Evolutionary conservation across 768 basidiomycete genomes (phyloP).

Genomic region (Trametes cingulata): DNA sequence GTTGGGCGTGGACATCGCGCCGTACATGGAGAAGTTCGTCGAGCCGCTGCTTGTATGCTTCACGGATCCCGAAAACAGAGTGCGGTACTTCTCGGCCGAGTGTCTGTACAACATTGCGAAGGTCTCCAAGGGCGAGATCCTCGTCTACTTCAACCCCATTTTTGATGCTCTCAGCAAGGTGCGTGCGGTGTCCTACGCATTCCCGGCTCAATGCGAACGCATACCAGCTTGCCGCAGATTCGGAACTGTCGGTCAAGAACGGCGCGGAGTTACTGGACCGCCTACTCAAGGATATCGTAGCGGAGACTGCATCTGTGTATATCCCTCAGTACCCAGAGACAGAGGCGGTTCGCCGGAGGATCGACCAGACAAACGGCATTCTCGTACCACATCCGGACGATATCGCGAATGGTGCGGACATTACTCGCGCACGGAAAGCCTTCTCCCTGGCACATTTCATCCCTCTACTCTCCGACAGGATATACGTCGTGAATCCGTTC

Average conservation of each 20-base stretch:
- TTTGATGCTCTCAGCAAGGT: conserved; percentile 98
- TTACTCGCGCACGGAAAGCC: conserved; percentile 59
- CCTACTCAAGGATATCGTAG: conserved; percentile 96
- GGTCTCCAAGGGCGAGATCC: conserved; percentile 94
- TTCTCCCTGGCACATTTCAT: conserved; percentile 96
- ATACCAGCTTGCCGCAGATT: conserved; percentile 88
- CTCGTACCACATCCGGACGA: conserved; percentile 66
- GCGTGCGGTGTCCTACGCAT: conserved; percentile 26
- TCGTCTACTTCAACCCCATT: conserved; percentile 97
- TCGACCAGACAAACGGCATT: conserved; percentile 46
- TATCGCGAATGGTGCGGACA: conserved; percentile 38
- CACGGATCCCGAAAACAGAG: conserved; percentile 90
- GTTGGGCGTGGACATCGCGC: conserved; percentile 87
- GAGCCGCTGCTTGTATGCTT: conserved; percentile 89
- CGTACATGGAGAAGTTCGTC: conserved; percentile 93
- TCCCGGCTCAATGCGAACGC: conserved; percentile 16
- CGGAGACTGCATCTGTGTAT: conserved; percentile 94
- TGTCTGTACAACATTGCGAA: conserved; percentile 98
- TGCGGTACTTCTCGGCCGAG: conserved; percentile 97
- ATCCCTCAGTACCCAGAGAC: conserved; percentile 86
- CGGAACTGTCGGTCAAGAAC: conserved; percentile 95
- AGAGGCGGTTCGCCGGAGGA: conserved; percentile 52
- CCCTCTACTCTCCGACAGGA: conserved; percentile 88
- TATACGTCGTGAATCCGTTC: conserved; percentile 94
- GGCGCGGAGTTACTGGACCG: conserved; percentile 96